Base-by-base conservation (phyloP, 768 basidiomycete genomes). In the Mycena polygramma region DNA sequence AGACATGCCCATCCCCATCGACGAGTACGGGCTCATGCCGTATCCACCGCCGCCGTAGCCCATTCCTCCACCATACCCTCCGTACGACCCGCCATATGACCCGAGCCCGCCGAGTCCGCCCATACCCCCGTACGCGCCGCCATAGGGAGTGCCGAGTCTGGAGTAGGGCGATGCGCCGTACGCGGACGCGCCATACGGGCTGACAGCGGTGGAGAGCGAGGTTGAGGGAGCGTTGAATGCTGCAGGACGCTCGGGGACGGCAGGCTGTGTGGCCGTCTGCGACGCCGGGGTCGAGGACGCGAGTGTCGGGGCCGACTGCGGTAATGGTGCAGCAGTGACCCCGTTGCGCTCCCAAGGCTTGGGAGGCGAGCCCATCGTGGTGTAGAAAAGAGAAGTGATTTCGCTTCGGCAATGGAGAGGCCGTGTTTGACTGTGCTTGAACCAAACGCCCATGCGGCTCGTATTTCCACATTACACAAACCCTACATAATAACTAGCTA, bases 261-360 rank as follows among this genome's bases (percentile, higher is more conserved):
- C 76, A 0, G 89, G 87, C 13, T 79, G 78, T 6, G 80, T 70
- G 37, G 82, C 72, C 11, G 78, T 64, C 9, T 81, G 68, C 22
- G 83, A 26, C 0, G 81, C 49, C 59, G 81, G 68, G 4, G 83
- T 46, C 19, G 78, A 64, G 22, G 77, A 73, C 15, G 82, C 45
- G 36, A 83, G 30, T 60, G 81, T 45, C 22, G 81, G 55, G 35
- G 78, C 45, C 26, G 81, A 66, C 37, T 83, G 48, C 26, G 81
- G 57, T 26, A 77, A 53, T 37, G 82, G 64, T 45, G 83, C 75
- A 36, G 83, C 80, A 46, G 79, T 75, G 54, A 82, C 81, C 10
- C 88, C 87, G 51, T 81, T 82, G 62, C 90, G 88, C 79, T 96
- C 95, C 95, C 94, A 96, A 73, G 94, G 95, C 79, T 95, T 96